Base-by-base conservation (phyloP, 768 basidiomycete genomes). In the Austroboletus festivus region DNA sequence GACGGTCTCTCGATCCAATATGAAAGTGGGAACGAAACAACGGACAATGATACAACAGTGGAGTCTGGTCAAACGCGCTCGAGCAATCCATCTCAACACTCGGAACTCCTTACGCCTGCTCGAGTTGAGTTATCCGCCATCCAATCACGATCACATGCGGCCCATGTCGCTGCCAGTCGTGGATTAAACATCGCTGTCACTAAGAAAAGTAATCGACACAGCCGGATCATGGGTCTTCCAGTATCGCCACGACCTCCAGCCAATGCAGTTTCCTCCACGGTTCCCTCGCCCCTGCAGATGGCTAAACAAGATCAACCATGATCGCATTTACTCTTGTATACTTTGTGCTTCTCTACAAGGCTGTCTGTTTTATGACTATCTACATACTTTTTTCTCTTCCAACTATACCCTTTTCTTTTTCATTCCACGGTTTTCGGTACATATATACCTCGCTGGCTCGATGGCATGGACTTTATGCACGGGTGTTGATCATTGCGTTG, bases 1-100 rank as follows among this genome's bases (percentile, higher is more conserved):
- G 90, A 90, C 43, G 81, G 82, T 46, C 65, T 76, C 47, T 86
- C 84, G 4, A 60, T 80, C 20, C 78, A 81, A 35, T 86, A 87
- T 43, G 88, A 86, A 50, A 89, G 86, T 58, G 86, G 83, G 23
- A 79, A 83, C 31, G 89, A 90, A 56, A 80, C 80, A 16, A 80
- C 80, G 20, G 86, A 83, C 53, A 75, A 75, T 33, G 81, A 83
- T 40, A 68, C 64, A 18, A 75, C 74, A 34, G 62, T 69, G 21
- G 79, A 80, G 47, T 78, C 78, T 38, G 40, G 24, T 42, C 56
- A 57, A 1, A 71, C 75, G 37, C 70, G 69, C 37, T 74, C 73
- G 34, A 75, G 73, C 49, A 60, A 65, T 47, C 48, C 63, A 47
- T 54, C 68, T 65, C 61, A 71, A 48, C 43, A 55, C 37, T 23